Evolutionary conservation across 2,329 filamentous ascomycete genomes (phyloP), one percentile per base, ranked within the genome.

Genomic region (Epichloe sibirici): DNA sequence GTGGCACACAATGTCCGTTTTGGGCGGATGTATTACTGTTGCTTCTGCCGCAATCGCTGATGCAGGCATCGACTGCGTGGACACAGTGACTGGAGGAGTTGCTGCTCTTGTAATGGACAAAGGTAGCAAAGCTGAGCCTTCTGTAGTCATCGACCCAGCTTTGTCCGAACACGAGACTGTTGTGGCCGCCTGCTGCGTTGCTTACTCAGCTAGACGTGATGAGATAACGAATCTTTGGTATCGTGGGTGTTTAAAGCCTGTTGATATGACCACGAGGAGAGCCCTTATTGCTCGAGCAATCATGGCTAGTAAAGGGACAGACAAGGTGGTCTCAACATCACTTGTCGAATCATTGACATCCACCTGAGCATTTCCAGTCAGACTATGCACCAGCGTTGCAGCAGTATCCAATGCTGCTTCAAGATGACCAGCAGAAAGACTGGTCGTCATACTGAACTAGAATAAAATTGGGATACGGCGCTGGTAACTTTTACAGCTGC

Each of bases 181-280:
- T 50, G 67, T 86, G 45, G 89, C 90, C 11, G 88, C 88, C 47
- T 95, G 89, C 69, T 89, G 93, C 56, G 85, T 98, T 39, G 93
- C 85, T 11, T 97, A 96, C 67, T 76, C 97, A 58, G 86, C 90
- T 49, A 78, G 77, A 23, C 78, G 90, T 56, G 91, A 97, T 60
- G 93, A 98, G 68, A 82, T 97, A 49, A 96, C 91, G 8, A 90
- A 95, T 64, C 69, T 97, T 17, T 98, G 93, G 93, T 80, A 94
- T 63, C 96, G 90, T 71, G 91, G 93, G 5, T 71, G 74, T 54
- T 56, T 79, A 8, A 71, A 76, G 2, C 66, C 71, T 3, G 70
- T 71, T 23, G 55, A 69, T 45, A 51, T 62, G 38, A 57, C 57
- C 15, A 57, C 65, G 11, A 65, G 71, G 45, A 62, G 62, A 28